Conservation (phyloP, 371 early-diverging fungal species). For the Choanephora cucurbitarum region DNA sequence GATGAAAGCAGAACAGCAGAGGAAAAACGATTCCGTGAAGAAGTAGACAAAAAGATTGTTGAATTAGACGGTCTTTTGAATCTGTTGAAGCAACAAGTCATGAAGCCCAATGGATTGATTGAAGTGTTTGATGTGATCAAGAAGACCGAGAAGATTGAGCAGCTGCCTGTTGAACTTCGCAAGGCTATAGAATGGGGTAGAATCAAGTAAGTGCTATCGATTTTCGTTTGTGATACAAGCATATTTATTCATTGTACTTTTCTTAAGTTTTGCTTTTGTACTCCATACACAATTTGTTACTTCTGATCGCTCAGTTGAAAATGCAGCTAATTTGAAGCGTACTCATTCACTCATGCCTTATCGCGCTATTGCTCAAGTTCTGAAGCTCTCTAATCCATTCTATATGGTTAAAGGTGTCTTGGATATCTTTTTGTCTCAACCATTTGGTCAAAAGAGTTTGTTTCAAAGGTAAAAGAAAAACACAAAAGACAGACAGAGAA, state of each 20-base stretch:
- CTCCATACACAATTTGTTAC: slow-evolving; percentile 63
- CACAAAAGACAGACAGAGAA: neutral
- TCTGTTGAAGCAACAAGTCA: slow-evolving; percentile 53
- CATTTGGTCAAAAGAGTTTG: slow-evolving; percentile 63
- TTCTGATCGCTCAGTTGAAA: slow-evolving; percentile 59
- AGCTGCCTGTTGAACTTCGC: slow-evolving; percentile 53
- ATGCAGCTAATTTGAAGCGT: slow-evolving; percentile 56
- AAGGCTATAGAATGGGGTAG: slow-evolving; percentile 66
- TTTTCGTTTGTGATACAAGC: no score
- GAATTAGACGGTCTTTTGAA: slow-evolving; percentile 55
- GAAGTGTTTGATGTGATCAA: slow-evolving; percentile 46
- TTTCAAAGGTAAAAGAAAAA: slow-evolving; percentile 52
- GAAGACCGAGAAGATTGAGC: slow-evolving; percentile 37
- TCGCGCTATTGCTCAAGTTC: slow-evolving; percentile 53
- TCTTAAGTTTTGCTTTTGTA: slow-evolving; percentile 66
- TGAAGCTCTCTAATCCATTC: slow-evolving; percentile 66
- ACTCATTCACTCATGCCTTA: slow-evolving; percentile 66
- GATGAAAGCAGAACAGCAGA: slow-evolving; percentile 51
- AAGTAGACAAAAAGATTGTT: slow-evolving; percentile 55
- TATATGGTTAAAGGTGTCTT: slow-evolving; percentile 63
- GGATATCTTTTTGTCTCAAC: slow-evolving; percentile 68
- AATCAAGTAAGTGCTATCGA: slow-evolving; percentile 42
- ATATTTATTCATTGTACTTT: no score
- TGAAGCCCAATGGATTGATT: slow-evolving; percentile 55
- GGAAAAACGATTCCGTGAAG: slow-evolving; percentile 44